Evolutionary conservation across 805 yeast genomes (phyloP), one percentile per base, ranked within the genome.

Genomic region (Ascoidea rubescens): DNA sequence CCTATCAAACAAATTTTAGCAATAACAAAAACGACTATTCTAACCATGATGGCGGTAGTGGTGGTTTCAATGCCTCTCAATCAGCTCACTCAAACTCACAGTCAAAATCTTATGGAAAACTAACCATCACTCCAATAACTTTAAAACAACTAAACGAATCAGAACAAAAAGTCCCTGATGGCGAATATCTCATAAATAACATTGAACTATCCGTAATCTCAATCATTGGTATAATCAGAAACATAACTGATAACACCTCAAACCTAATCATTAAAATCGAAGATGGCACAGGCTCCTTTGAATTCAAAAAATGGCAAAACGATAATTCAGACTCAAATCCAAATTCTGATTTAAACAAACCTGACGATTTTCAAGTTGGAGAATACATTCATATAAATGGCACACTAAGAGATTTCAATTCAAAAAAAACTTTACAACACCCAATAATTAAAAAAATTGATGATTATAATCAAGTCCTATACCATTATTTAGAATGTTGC

Each of bases 221-320:
- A 31, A 75, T 84, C 59, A 78, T 82, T 5, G 95, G 89, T 0
- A 79, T 84, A 21, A 70, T 85, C n/a, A 73, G 91, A 61, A 79
- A 78, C 54, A 77, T 83, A 14, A 72, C 73, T 2, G 80, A 80
- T 54, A 75, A 74, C 54, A 74, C 84, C 1, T 71, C 82, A 5
- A 78, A 79, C 47, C 66, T 82, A 32, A 66, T 68, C 21, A 62
- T 83, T 48, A 78, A 80, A 17, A 61, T 85, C n/a, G 93, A 85
- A 60, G 95, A 85, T 63, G 91, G 93, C 8, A 81, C 93, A 0
- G 89, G 88, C 0, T 68, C 74, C 4, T 70, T 81, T 5, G 82
- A 80, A 31, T 73, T 84, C 49, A 74, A 84, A 59, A 75, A 75
- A 56, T 85, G 91, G 91, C 66, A 71, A 52, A 73, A 74, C 49